Evolutionary conservation across 2,329 filamentous ascomycete genomes (phyloP), one percentile per base, ranked within the genome.

Genomic region (Rhexocercosporidium sp.): DNA sequence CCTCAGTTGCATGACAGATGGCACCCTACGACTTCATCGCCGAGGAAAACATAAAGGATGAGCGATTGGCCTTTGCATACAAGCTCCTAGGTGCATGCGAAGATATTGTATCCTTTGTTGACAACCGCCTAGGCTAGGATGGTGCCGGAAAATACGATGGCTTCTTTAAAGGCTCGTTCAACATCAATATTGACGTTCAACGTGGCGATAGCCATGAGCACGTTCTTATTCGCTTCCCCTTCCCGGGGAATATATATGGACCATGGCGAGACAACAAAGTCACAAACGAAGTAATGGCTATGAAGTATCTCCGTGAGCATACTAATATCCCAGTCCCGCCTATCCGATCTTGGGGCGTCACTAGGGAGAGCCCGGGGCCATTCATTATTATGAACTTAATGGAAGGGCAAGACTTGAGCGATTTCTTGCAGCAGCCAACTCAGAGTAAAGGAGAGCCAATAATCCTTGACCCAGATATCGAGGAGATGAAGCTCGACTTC

Each of bases 401-500:
- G 37, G 37, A 49, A 49, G 46, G 46, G 46, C n/a, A 49, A 18
- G 22, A 49, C 46, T 18, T 49, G 18, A 25, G 46, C 46, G 46
- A 49, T 47, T 16, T 67, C 53, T 34, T 67, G n/a, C 64, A 67
- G 54, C 51, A 67, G 54, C 61, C 63, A 1, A 66, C 46, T 14
- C 22, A 39, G 25, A 64, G 37, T 41, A 31, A 66, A 11, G 59
- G 27, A 9, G 63, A 68, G 44, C 27, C 25, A 41, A 41, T 34
- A 20, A 66, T 64, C 63, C 54, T 66, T 8, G 20, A 66, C 59
- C 41, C 59, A 63, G 46, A 65, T 46, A 68, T 68, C 39, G 59
- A 68, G 22, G 25, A 63, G 49, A 41, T 29, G 34, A 66, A 59
- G 51, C 62, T 65, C 29, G 44, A 62, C 49, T 31, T 27, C 31